Evolutionary conservation across 495 filamentous ascomycete genomes (phyloP), one percentile per base, ranked within the genome.

Genomic region (Cercophora newfieldiana): DNA sequence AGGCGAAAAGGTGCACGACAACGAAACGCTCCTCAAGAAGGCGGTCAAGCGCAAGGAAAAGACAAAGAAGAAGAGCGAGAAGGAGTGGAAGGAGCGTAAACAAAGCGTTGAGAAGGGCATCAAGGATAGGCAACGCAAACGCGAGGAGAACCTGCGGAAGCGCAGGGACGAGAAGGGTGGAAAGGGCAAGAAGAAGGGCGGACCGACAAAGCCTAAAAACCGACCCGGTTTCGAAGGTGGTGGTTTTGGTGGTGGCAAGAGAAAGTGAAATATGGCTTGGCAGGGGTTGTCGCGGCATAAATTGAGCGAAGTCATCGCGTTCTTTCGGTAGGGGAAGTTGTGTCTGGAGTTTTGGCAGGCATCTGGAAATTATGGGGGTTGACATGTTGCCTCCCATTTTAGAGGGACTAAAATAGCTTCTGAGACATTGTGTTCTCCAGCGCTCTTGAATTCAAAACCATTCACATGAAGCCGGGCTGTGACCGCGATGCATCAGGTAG

Each of bases 191-290:
- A 88, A 86, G 77, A 87, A 88, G 77, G 82, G 81, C 50, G 87
- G 87, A 72, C 55, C 71, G 68, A 76, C 65, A 26, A 83, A 83
- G 68, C 85, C 85, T 69, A 85, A 90, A 78, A 82, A 80, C 28
- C 74, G 91, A 67, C 89, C 94, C 4, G 94, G 95, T 4, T 97
- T 97, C 74, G 96, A 97, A 78, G 95, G 94, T n/a, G 95, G 94
- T n/a, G 66, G 65, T 53, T 94, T 97, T 75, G 92, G 90, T 71
- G 77, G 31, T n/a, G 50, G 75, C 59, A 78, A 73, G 70, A 74
- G 70, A 54, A 71, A 69, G 33, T 71, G 50, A 37, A 21, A 6
- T n/a, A 33, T 10, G 26, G 44, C 22, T 19, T 19, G 25, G n/a
- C 10, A 7, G 44, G 48, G 19, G 22, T 0, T 31, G 30, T 12